Evolutionary conservation across 257 asterid species (phyloP).

Genomic region (Agastache rugosa): DNA sequence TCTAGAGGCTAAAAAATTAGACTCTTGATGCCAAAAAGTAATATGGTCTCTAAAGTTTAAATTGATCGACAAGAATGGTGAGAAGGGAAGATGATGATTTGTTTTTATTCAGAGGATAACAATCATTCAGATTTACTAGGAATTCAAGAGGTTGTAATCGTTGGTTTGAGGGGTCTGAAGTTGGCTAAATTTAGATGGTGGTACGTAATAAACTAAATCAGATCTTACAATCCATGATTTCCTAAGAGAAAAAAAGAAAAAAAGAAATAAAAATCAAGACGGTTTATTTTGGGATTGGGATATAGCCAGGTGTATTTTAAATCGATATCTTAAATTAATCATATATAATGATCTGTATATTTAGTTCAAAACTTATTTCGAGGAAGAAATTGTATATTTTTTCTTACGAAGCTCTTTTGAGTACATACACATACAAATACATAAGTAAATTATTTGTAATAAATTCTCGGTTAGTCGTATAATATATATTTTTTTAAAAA

Average conservation of each 20-base stretch:
- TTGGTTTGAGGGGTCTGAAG: slow-evolving; percentile 21
- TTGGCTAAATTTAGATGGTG: slow-evolving; percentile 19
- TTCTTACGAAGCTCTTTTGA: too few species aligned
- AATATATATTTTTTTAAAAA: too few species aligned
- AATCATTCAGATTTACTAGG: slow-evolving; percentile 28
- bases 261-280: too few species aligned
- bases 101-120: slow-evolving; percentile 23
- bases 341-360: too few species aligned
- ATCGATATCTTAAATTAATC: too few species aligned
- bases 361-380: too few species aligned
- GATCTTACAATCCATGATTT: neutral
- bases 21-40: slow-evolving; percentile 1
- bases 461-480: too few species aligned
- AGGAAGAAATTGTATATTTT: too few species aligned
- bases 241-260: neutral
- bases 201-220: slow-evolving; percentile 2
- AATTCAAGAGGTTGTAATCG: slow-evolving; percentile 19
- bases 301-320: neutral
- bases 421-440: too few species aligned
- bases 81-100: slow-evolving; percentile 20
- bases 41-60: neutral
- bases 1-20: slow-evolving; percentile 5
- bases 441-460: too few species aligned
- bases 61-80: neutral
- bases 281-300: slow-evolving; percentile 34